phyloP scores from a whole-genome alignment of 1,139 yeast species.

The Pichia sp. region DNA sequence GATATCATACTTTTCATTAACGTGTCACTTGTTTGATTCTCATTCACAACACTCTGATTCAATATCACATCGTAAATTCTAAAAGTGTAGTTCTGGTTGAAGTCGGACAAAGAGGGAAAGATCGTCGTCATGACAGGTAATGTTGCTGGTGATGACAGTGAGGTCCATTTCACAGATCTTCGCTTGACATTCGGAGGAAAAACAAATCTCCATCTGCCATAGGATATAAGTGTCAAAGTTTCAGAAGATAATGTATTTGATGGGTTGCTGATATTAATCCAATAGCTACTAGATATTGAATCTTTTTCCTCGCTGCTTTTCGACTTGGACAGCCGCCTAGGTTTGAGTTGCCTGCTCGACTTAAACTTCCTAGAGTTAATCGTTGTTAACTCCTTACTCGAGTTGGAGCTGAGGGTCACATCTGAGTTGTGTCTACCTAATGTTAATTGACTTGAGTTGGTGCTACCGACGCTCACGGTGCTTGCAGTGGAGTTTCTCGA shows the following conservation, averaged over 20 bases:
- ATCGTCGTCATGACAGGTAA: slow-evolving; percentile 73
- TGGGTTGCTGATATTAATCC: slow-evolving; percentile 68
- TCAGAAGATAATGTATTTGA: slow-evolving; percentile 44
- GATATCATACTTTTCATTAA: slow-evolving; percentile 85
- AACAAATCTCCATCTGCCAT: slow-evolving; percentile 83
- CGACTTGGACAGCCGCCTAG: no score
- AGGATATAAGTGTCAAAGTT: slow-evolving; percentile 35
- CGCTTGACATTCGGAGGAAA: slow-evolving; percentile 66
- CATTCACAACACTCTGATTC: slow-evolving; percentile 46
- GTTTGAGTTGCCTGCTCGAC: no score
- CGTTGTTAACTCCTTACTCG: no score
- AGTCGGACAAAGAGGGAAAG: slow-evolving; percentile 65
- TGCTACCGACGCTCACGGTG: no score
- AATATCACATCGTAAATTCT: slow-evolving; percentile 56
- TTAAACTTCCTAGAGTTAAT: no score
- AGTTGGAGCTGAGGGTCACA: no score
- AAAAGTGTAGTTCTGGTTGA: slow-evolving; percentile 53
- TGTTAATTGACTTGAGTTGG: no score
- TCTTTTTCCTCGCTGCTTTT: no score
- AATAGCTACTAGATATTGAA: slow-evolving; percentile 31
- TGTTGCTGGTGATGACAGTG: slow-evolving; percentile 89
- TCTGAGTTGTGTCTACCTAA: no score
- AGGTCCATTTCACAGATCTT: slow-evolving; percentile 80
- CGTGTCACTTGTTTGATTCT: slow-evolving; percentile 48
- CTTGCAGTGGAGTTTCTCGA: no score